These are phyloP conservation scores for Myriosclerotinia curreyana DNA, from an alignment of 2,329 filamentous ascomycete genomes.

Conservation along the genomic window DNA sequence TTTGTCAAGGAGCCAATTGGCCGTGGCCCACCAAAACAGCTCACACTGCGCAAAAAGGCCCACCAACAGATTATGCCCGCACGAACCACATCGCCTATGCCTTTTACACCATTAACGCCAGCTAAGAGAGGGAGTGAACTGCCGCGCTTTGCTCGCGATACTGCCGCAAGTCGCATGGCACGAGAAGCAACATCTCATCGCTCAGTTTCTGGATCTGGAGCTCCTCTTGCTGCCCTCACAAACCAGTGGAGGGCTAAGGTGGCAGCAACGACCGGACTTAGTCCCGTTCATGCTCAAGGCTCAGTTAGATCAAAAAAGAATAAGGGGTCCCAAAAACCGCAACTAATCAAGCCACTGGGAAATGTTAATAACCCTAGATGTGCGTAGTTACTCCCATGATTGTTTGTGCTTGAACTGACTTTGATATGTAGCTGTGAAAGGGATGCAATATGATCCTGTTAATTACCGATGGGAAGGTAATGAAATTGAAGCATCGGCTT, in stretches of 20 bases:
- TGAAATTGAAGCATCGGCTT: constrained; percentile 76
- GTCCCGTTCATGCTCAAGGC: constrained; percentile 46
- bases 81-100: constrained; percentile 52
- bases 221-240: constrained; percentile 50
- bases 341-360: constrained; percentile 82
- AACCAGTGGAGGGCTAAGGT: constrained; percentile 42
- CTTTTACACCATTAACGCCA: constrained; percentile 53
- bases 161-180: constrained; percentile 62
- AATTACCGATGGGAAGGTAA: constrained; percentile 95
- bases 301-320: constrained; percentile 55
- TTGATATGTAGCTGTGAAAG: constrained; percentile 68
- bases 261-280: constrained; percentile 42
- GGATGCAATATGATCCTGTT: constrained; percentile 91
- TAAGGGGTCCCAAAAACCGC: constrained; percentile 66
- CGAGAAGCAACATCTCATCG: constrained; percentile 62
- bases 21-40: constrained; percentile 63
- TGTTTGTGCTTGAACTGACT: background rate
- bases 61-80: constrained; percentile 56
- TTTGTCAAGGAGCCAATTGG: constrained; percentile 77
- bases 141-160: constrained; percentile 64
- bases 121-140: constrained; percentile 46
- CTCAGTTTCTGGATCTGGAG: constrained; percentile 47
- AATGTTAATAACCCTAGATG: constrained; percentile 75
- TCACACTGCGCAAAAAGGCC: constrained; percentile 53
- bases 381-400: constrained; percentile 47